phyloP scores from a whole-genome alignment of 257 asterid species.

The Scutellaria minor region DNA sequence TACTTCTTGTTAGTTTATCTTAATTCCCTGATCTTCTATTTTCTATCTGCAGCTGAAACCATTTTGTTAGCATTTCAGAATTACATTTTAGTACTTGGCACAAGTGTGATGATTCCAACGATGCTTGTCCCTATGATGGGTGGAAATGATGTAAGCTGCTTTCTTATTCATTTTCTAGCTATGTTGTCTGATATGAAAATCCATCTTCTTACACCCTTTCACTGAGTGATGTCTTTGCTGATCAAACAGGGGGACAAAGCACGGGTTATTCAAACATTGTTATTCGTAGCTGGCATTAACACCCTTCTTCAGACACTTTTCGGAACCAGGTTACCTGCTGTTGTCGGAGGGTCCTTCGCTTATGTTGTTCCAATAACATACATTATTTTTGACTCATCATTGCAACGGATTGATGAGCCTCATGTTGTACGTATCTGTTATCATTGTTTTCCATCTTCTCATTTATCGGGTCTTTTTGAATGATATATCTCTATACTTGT shows the following conservation, averaged over 20 bases:
- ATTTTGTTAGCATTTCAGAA: constrained; percentile 94
- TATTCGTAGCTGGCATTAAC: constrained; percentile 91
- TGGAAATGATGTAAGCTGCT: constrained; percentile 79
- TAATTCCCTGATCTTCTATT: constrained; percentile 34
- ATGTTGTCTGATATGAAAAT: neutral
- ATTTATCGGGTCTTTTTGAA: neutral
- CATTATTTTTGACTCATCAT: constrained; percentile 74
- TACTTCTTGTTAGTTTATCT: constrained; percentile 11
- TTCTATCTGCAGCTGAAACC: constrained; percentile 87
- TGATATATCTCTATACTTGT: neutral
- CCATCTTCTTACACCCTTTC: neutral
- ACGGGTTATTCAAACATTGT: constrained; percentile 84
- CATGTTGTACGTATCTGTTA: constrained; percentile 54
- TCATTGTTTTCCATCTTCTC: no score
- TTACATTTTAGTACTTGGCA: constrained; percentile 88
- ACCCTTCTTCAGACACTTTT: constrained; percentile 95
- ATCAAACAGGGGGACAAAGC: constrained; percentile 88
- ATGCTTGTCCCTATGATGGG: constrained; percentile 91
- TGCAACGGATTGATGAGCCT: constrained; percentile 71
- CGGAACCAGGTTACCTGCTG: constrained; percentile 94
- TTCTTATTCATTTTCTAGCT: constrained; percentile 21
- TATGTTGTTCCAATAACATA: constrained; percentile 77
- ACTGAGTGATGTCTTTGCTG: constrained; percentile 26
- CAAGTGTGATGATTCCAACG: constrained; percentile 98
- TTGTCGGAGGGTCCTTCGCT: constrained; percentile 96